Evolutionary conservation across 805 yeast species (phyloP).

Genomic region (Candida adriatica): DNA sequence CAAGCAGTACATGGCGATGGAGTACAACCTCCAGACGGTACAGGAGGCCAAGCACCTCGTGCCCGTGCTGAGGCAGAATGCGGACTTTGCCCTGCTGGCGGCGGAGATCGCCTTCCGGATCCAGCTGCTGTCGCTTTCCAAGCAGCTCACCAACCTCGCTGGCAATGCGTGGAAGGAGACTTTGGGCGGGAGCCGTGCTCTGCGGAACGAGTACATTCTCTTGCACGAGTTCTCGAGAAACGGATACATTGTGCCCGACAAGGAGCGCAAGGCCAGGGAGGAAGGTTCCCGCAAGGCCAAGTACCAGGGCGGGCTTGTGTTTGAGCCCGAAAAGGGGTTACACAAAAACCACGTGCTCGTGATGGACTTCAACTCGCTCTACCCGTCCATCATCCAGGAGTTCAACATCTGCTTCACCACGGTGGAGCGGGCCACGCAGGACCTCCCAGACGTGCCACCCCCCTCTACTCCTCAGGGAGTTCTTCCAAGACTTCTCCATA

Average conservation of each 20-base stretch:
- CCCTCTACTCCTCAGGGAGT: conserved; percentile 63
- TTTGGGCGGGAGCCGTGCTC: conserved; percentile 90
- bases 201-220: conserved; percentile 88
- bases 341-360: conserved; percentile 85
- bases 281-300: conserved; percentile 54
- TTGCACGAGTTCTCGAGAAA: conserved; percentile 83
- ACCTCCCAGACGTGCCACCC: conserved; percentile 64
- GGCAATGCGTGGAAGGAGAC: conserved; percentile 98
- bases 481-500: conserved; percentile 74
- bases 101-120: conserved; percentile 75
- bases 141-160: conserved; percentile 86
- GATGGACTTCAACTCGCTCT: conserved; percentile 96
- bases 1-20: conserved; percentile 53
- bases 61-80: conserved; percentile 65
- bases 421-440: conserved; percentile 66
- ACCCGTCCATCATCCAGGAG: conserved; percentile 96
- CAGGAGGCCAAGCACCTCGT: conserved; percentile 62
- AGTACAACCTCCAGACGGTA: conserved; percentile 64
- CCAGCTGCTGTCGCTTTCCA: conserved; percentile 83
- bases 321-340: conserved; percentile 93
- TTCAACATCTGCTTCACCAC: conserved; percentile 96
- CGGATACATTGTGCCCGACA: conserved; percentile 84
- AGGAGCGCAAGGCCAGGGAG: conserved; percentile 37
- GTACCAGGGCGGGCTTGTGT: conserved; percentile 89
- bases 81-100: conserved; percentile 56